Evolutionary conservation across 371 early-diverging fungal species (phyloP), one percentile per base, ranked within the genome.

Genomic region (Cokeromyces recurvatus): DNA sequence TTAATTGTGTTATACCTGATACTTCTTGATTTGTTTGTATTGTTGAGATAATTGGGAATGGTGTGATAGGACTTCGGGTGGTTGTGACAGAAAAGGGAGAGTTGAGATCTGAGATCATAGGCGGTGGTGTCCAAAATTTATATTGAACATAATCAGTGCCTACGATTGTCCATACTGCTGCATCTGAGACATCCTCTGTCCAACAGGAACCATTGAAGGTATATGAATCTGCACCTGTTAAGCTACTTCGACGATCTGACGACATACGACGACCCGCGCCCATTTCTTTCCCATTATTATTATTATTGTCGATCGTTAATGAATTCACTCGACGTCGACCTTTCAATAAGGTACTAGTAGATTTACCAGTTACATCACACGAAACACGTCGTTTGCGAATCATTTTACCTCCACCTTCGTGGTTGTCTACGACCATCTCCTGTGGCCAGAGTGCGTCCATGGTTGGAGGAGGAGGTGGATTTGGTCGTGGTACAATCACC

Each of bases 141-240:
- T 87, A 89, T 20, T 74, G 79, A 9, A 84, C 83, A 38, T 82
- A 86, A 48, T 88, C 84, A 0, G 90, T 89, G 35, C 91, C 89
- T 11, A 90, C 91, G 57, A 90, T 86, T 4, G 92, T 92, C 92
- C 92, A 92, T 1, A 92, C 88, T 0, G 90, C 81, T 2, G 80
- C 78, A 71, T 92, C 93, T 2, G 87, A 85, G 19, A 91, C 90
- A 64, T 92, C 91, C 59, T 89, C 89, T 9, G 82, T 79, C 90
- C 90, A 90, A 42, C 82, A 71, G 14, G 75, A 59, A 20, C 79
- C 74, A 40, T 68, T 72, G 0, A 37, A 16, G 5, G 32, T 34
- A 7, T 44, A 43, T 25, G 40, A 25, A 22, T 50, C 51, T 14
- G 57, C 44, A 14, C 42, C 29, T 11, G 11, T 42, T 11, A 51